phyloP scores from a whole-genome alignment of 805 yeast species.

The Nakazawaea sp. region DNA sequence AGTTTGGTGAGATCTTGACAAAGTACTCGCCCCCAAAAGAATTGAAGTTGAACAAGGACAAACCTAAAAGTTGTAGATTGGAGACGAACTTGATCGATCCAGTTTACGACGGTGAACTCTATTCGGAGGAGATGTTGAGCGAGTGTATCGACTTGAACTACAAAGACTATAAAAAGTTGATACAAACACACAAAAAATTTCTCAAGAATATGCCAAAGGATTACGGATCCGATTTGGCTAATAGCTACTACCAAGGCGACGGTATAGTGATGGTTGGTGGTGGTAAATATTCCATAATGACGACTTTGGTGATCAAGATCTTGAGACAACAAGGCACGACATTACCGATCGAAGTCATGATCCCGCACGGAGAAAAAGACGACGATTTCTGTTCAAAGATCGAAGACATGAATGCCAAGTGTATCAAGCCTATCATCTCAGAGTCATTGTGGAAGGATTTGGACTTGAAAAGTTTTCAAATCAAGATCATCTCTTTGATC shows the following conservation, averaged over 20 bases:
- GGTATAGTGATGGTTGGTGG: conserved; percentile 75
- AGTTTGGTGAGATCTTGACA: not conserved
- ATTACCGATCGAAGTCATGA: conserved; percentile 43
- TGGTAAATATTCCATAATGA: conserved; percentile 59
- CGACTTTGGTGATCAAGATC: conserved; percentile 44
- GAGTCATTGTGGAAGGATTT: conserved; percentile 28
- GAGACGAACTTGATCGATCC: conserved; percentile 9
- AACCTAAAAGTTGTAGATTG: conserved; percentile 5
- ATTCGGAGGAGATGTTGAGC: conserved; percentile 5
- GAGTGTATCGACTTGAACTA: conserved; percentile 6
- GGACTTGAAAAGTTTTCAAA: conserved; percentile 39
- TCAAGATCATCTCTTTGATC: conserved; percentile 39
- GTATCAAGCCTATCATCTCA: conserved; percentile 49
- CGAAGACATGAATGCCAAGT: conserved; percentile 45
- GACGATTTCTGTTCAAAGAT: conserved; percentile 32
- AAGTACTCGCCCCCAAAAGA: conserved; percentile 3
- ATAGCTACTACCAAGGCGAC: conserved; percentile 34
- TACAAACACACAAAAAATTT: conserved; percentile 39
- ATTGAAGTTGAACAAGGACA: not conserved
- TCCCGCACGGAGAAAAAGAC: conserved; percentile 40
- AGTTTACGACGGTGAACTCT: conserved; percentile 3
- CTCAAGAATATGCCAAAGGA: conserved; percentile 29
- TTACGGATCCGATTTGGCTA: conserved; percentile 21
- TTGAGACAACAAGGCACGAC: conserved; percentile 37
- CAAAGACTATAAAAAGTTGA: conserved; percentile 22